Base-by-base conservation (phyloP, 202 grass and related monocot genomes). In the Carex sylvatica region DNA sequence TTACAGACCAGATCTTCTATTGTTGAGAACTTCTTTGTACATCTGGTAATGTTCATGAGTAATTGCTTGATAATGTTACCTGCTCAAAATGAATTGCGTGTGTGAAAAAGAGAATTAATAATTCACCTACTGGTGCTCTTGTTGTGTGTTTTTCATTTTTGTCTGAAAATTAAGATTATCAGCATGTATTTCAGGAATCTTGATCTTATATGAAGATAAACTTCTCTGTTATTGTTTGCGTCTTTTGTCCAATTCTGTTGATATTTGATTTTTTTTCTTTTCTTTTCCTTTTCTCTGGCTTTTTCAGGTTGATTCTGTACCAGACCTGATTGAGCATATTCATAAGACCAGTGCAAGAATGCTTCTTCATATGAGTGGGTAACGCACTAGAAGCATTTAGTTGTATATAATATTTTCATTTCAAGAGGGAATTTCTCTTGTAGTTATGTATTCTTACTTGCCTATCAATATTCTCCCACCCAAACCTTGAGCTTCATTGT, bases 351-450 rank as follows among this genome's bases (percentile, higher is more conserved):
- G 93, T 84, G 97, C 97, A 63, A 86, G 87, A 4, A 92, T 93
- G 93, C 97, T 99, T 87, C 89, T 99, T 60, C 93, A 99, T 91
- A 96, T 96, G 78, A 93, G 91, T 85, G 97, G 97, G 97, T 99
- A 96, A 79, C 47, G 70, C 72, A 55, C 49, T 82, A 10, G 10
- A 49, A 70, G 26, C 53, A 81, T 74, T 60, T 59, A 69, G 16
- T 64, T 71, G 6, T 81, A 19, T 16, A 79, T 10, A 26, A 40
- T 18, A 49, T 59, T 65, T 26, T 60, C 22, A 18, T 64, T 47
- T 82, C 16, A 18, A 67, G 44, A 65, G 56, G 42, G 22, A 82
- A 82, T 16, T 82, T 82, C 2, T 68, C 55, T 33, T 56, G 28
- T 51, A 82, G 42, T 19, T 80, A 56, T 20, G 15, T 19, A 35